phyloP scores from a whole-genome alignment of 345 rosid genomes.

The Carallia brachiata region DNA sequence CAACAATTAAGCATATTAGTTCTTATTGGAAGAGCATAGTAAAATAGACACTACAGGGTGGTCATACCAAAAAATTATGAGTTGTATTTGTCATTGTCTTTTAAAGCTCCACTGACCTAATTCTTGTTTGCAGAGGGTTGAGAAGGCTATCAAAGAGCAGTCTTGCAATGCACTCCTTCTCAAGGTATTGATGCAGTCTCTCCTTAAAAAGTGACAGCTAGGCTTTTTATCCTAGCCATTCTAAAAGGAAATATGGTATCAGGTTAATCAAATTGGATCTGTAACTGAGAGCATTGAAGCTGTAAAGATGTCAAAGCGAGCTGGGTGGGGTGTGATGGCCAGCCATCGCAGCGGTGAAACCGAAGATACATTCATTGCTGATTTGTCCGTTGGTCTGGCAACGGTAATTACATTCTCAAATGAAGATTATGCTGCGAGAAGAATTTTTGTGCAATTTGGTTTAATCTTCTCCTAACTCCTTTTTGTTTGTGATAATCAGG shows the following conservation, averaged over 20 bases:
- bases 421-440: not conserved
- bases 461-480: not conserved
- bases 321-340: conserved; percentile 99
- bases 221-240: too few species aligned
- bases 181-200: conserved; percentile 44
- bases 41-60: too few species aligned
- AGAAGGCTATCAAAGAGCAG: conserved; percentile 78
- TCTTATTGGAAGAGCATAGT: too few species aligned
- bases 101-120: not conserved
- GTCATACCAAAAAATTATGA: not conserved
- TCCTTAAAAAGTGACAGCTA: not conserved
- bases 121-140: conserved; percentile 64
- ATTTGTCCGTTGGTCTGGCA: conserved; percentile 88
- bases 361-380: conserved; percentile 96
- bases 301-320: conserved; percentile 91
- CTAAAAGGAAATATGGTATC: not conserved
- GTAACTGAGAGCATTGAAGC: conserved; percentile 99
- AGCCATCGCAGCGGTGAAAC: conserved; percentile 98
- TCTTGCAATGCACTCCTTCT: conserved; percentile 94
- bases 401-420: conserved; percentile 44
- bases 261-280: conserved; percentile 98
- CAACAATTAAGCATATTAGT: too few species aligned
- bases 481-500: conserved; percentile 38
- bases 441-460: not conserved
- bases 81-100: not conserved